phyloP scores from a whole-genome alignment of 2,329 filamentous ascomycete species.

The Dactylonectria macrodidyma region DNA sequence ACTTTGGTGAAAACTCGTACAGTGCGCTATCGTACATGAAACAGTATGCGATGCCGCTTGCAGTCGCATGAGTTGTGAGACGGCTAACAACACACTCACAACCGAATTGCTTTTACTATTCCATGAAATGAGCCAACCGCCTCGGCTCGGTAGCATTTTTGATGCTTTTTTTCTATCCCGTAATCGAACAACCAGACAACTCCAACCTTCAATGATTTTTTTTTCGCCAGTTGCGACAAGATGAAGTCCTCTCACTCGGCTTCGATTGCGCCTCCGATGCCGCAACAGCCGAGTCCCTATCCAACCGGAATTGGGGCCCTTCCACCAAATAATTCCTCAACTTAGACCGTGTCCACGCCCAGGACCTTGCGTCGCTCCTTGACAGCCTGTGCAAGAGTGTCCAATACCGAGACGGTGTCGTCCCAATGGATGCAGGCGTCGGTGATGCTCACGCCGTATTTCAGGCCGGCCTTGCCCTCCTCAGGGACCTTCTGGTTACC shows the following conservation, averaged over 20 bases:
- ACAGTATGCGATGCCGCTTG: constrained; percentile 40
- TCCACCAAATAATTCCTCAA: background rate
- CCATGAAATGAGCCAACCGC: constrained; percentile 21
- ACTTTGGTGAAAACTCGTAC: constrained; percentile 22
- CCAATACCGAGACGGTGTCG: constrained; percentile 85
- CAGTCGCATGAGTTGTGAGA: constrained; percentile 22
- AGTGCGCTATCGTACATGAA: constrained; percentile 29
- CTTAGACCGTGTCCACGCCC: constrained; percentile 44
- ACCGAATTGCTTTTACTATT: constrained; percentile 7
- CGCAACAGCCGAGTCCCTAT: constrained; percentile 4
- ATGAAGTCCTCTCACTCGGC: constrained; percentile 24
- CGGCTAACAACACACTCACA: constrained; percentile 1
- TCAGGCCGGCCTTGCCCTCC: constrained; percentile 86
- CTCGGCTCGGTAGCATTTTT: constrained; percentile 28
- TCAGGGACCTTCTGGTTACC: constrained; percentile 92
- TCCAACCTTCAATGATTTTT: constrained; percentile 41
- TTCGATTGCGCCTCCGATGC: constrained; percentile 17
- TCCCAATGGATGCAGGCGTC: constrained; percentile 98
- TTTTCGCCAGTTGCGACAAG: constrained; percentile 31
- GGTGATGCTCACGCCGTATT: constrained; percentile 97
- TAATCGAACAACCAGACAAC: constrained; percentile 42
- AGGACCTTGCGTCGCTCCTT: constrained; percentile 65
- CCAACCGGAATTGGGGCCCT: constrained; percentile 5
- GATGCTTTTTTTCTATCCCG: constrained; percentile 44
- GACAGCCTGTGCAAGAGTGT: constrained; percentile 84